Evolutionary conservation across 1,139 yeast genomes (phyloP).

Genomic region (Nadsonia starkeyi-henricii): DNA sequence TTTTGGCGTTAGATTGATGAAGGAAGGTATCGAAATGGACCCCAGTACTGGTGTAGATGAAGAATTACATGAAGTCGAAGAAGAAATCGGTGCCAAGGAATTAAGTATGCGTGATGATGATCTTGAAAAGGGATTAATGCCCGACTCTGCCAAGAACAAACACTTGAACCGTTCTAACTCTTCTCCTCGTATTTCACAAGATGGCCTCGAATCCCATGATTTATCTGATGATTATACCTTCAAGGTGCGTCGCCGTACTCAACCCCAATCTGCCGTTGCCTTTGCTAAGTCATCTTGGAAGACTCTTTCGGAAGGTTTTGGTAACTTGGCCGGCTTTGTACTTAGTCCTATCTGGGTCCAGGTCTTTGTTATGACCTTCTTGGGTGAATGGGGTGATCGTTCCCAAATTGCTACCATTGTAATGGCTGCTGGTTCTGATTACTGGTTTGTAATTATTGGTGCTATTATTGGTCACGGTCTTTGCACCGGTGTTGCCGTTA

Average conservation of each 20-base stretch:
- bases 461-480: slow-evolving; percentile 80
- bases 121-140: slow-evolving; percentile 40
- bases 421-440: slow-evolving; percentile 94
- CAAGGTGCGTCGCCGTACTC: slow-evolving; percentile 7
- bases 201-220: slow-evolving; percentile 15
- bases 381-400: slow-evolving; percentile 98
- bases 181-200: slow-evolving; percentile 20
- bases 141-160: slow-evolving; percentile 15
- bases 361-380: slow-evolving; percentile 87
- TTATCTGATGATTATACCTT: slow-evolving; percentile 2
- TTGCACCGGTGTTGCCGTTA: slow-evolving; percentile 87
- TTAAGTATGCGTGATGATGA: slow-evolving; percentile 37
- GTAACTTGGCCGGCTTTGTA: slow-evolving; percentile 44
- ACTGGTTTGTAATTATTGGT: slow-evolving; percentile 80
- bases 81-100: slow-evolving; percentile 63
- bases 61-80: slow-evolving; percentile 93
- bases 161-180: slow-evolving; percentile 17
- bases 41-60: slow-evolving; percentile 79
- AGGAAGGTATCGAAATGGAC: slow-evolving; percentile 76
- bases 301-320: slow-evolving; percentile 24
- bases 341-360: slow-evolving; percentile 89
- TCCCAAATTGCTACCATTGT: slow-evolving; percentile 97
- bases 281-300: slow-evolving; percentile 12
- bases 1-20: slow-evolving; percentile 63
- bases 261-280: slow-evolving; percentile 6